Base-by-base conservation (phyloP, 495 filamentous ascomycete species). In the Penicillium argentinense region DNA sequence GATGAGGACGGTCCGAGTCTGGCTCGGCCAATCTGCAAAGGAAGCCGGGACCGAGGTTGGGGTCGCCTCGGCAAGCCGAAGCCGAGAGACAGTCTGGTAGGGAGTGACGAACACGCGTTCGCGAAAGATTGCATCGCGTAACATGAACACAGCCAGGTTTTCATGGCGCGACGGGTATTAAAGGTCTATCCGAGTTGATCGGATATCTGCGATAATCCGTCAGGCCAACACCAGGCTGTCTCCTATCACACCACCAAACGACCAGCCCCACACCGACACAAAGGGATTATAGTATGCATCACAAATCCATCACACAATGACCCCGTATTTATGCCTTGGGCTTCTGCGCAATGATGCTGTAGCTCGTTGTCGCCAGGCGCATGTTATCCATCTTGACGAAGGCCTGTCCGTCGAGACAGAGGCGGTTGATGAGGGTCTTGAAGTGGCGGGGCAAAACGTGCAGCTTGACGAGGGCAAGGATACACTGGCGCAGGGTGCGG, bases 341-440 rank as follows among this genome's bases (percentile, higher is more conserved):
- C 62, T 84, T 84, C 64, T 77, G 73, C 7, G 79, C 80, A 42
- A 84, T 73, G 51, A 82, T 74, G 49, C 79, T 78, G 42, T 84
- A 83, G 41, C 77, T 82, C 19, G 80, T 84, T 5, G 79, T 77
- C 17, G 78, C 75, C 13, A 84, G 62, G 11, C 79, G 75, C 73
- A 80, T 77, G 24, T 62, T 74, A 42, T 84, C 80, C 76, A 82
- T 82, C 69, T 82, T 73, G 45, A 84, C 74, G 43, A 84, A 84
- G 0, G 80, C 79, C 53, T 81, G 68, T 0, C 80, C 77, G 47
- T 83, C 79, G 23, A 82, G 58, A 49, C 79, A 81, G 25, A 84
- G 57, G n/a, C 80, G 74, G 49, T 84, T 77, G 53, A 84, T 80
- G 34, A 84, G 56, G n/a, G 78, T 75, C 69, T 76, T 78, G 69